These are phyloP conservation scores for Nothophaeocryptopus gaeumannii DNA, from an alignment of 2,329 filamentous ascomycete genomes.

Conservation along the genomic window DNA sequence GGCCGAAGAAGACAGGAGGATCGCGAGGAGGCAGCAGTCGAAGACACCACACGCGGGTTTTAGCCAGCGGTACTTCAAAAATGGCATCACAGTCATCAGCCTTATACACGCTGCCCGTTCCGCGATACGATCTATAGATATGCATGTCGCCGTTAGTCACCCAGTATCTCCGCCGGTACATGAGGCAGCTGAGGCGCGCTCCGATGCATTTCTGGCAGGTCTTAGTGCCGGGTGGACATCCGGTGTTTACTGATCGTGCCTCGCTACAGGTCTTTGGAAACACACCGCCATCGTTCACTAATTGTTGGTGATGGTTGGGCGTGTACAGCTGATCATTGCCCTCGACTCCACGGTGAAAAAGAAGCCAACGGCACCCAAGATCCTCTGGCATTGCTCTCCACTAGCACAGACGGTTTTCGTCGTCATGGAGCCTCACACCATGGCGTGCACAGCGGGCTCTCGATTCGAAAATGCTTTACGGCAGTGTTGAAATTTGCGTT, in stretches of 20 bases:
- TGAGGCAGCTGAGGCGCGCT: too few species aligned
- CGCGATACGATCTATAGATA: too few species aligned
- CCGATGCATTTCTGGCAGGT: too few species aligned
- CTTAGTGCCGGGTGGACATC: too few species aligned
- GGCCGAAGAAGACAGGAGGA: neutral
- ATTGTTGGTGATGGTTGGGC: neutral
- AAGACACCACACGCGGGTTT: neutral
- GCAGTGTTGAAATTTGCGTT: constrained; percentile 40
- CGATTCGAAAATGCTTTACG: constrained; percentile 42
- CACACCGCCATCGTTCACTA: too few species aligned
- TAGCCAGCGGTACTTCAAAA: neutral
- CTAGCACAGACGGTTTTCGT: constrained; percentile 41
- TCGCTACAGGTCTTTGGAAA: too few species aligned
- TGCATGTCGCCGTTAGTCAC: too few species aligned
- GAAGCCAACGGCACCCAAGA: constrained; percentile 40
- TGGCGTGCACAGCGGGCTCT: constrained; percentile 33
- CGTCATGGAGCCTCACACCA: constrained; percentile 39
- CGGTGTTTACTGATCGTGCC: too few species aligned
- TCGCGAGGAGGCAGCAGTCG: neutral
- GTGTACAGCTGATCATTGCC: constrained; percentile 41
- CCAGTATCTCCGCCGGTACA: too few species aligned
- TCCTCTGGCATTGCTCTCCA: constrained; percentile 38
- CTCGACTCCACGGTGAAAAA: constrained; percentile 34
- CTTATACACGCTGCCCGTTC: neutral
- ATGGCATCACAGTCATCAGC: constrained; percentile 1